These are phyloP conservation scores for Debaryomyces sp. DNA, from an alignment of 1,139 yeast genomes.

Conservation along the genomic window DNA sequence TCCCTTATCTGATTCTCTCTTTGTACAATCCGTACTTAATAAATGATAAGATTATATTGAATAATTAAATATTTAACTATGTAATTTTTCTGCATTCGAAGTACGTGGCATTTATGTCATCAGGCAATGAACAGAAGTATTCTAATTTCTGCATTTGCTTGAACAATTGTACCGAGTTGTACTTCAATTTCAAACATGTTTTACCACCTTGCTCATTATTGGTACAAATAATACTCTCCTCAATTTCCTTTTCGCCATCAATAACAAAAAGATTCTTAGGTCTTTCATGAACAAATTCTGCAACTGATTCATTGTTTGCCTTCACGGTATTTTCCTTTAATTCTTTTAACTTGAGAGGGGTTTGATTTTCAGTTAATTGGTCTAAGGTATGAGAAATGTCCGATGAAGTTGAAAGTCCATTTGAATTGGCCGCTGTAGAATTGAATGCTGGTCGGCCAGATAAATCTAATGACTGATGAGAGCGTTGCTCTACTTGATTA, in stretches of 20 bases:
- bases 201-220: slow-evolving; percentile 43
- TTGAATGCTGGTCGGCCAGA: neutral
- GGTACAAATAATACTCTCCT: slow-evolving; percentile 49
- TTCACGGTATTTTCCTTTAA: slow-evolving; percentile 12
- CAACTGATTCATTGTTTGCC: slow-evolving; percentile 20
- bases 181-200: slow-evolving; percentile 45
- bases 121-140: slow-evolving; percentile 50
- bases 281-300: slow-evolving; percentile 23
- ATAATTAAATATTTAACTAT: slow-evolving; percentile 6
- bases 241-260: slow-evolving; percentile 45
- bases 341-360: slow-evolving; percentile 18
- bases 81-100: slow-evolving; percentile 50
- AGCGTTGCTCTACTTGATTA: slow-evolving; percentile 36
- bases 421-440: slow-evolving; percentile 12
- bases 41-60: slow-evolving; percentile 6
- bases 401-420: slow-evolving; percentile 16
- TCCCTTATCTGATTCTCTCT: slow-evolving; percentile 5
- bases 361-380: slow-evolving; percentile 29
- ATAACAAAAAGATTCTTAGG: slow-evolving; percentile 43
- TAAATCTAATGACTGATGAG: slow-evolving; percentile 33
- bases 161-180: slow-evolving; percentile 43
- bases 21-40: slow-evolving; percentile 2
- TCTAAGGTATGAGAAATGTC: slow-evolving; percentile 43
- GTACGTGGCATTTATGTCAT: slow-evolving; percentile 49
- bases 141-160: slow-evolving; percentile 49